Evolutionary conservation across 2,329 filamentous ascomycete genomes (phyloP).

Genomic region (Xylariales sp.): DNA sequence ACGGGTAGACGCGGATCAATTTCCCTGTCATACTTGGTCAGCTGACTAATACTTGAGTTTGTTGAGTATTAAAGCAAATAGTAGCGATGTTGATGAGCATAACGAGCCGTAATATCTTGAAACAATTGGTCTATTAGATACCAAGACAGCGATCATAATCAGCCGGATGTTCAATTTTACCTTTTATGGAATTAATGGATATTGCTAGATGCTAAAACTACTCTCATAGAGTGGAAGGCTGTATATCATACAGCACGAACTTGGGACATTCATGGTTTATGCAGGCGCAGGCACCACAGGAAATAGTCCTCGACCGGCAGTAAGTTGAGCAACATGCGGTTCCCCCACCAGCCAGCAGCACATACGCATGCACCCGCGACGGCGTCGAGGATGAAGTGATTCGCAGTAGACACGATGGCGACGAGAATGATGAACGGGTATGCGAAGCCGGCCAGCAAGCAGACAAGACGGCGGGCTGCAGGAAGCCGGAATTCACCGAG

Average conservation of each 20-base stretch:
- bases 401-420: conserved; percentile 67
- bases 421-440: conserved; percentile 63
- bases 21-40: too few relatives aligned
- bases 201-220: not conserved
- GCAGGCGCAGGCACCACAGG: conserved; percentile 55
- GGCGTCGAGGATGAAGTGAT: conserved; percentile 69
- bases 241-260: too few relatives aligned
- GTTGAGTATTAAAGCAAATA: too few relatives aligned
- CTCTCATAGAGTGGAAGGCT: not conserved
- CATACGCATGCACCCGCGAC: conserved; percentile 65
- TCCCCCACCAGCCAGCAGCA: conserved; percentile 55
- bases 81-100: too few relatives aligned
- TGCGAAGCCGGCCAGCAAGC: conserved; percentile 46
- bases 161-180: too few relatives aligned
- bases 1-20: too few relatives aligned
- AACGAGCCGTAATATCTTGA: too few relatives aligned
- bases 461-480: conserved; percentile 33
- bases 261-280: too few relatives aligned
- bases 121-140: too few relatives aligned
- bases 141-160: too few relatives aligned
- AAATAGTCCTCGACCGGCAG: conserved; percentile 65
- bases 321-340: conserved; percentile 55
- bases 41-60: too few relatives aligned
- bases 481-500: conserved; percentile 8
- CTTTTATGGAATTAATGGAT: not conserved